A percentile compares a stretch with the other conserved stretches of the same genome.
Conservation (phyloP, 2,329 filamentous ascomycete genomes). For the Cadophora sp. region DNA sequence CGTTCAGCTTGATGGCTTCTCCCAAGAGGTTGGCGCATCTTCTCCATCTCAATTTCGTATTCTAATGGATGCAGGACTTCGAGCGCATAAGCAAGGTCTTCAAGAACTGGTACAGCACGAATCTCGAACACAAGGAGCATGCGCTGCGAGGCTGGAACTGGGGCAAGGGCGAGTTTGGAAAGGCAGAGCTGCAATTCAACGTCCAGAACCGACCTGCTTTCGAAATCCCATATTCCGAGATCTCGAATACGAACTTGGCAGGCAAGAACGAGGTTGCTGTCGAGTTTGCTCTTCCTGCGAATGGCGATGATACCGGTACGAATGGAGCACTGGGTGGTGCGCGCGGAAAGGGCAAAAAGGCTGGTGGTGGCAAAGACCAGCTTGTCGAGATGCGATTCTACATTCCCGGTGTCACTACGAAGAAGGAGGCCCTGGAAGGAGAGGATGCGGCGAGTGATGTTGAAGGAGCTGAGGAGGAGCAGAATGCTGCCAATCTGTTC, state of each 20-base stretch:
- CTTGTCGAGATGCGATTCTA: constrained; percentile 99
- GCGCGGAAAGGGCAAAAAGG: constrained; percentile 82
- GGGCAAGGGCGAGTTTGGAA: constrained; percentile 97
- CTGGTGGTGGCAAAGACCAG: constrained; percentile 87
- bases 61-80: constrained; percentile 66
- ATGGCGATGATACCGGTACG: constrained; percentile 73
- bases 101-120: constrained; percentile 97
- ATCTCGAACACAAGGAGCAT: constrained; percentile 91
- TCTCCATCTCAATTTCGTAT: constrained; percentile 16
- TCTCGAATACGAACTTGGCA: constrained; percentile 96
- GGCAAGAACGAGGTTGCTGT: constrained; percentile 98
- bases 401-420: constrained; percentile 87
- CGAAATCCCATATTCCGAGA: constrained; percentile 95
- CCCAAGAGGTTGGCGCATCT: constrained; percentile 69
- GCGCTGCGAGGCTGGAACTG: constrained; percentile 98
- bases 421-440: constrained; percentile 67
- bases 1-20: constrained; percentile 93
- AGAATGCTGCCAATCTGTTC: constrained; percentile 96
- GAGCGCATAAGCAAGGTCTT: constrained; percentile 92
- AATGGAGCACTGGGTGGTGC: constrained; percentile 79
- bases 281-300: constrained; percentile 82
- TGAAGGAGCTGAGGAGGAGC: constrained; percentile 73
- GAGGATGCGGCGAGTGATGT: constrained; percentile 72
- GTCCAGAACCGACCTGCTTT: constrained; percentile 97
- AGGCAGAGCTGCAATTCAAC: constrained; percentile 94